phyloP scores from a whole-genome alignment of 2,329 filamentous ascomycete species.

The Sclerotinia subarctica region DNA sequence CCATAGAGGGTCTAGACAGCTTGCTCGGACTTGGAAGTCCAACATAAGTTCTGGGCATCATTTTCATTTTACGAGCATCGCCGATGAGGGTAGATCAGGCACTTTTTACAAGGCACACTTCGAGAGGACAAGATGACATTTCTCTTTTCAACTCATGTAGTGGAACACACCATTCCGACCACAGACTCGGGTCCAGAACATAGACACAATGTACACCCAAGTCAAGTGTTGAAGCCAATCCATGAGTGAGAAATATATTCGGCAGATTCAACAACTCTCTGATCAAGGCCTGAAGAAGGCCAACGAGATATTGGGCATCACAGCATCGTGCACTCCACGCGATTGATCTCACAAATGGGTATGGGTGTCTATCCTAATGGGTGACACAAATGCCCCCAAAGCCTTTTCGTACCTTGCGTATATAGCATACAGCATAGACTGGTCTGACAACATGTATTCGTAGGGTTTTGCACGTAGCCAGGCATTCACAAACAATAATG shows the following conservation, averaged over 20 bases:
- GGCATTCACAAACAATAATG: not conserved
- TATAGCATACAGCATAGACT: not conserved
- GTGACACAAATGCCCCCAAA: not conserved
- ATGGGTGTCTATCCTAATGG: not conserved
- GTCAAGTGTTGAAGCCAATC: constrained; percentile 6
- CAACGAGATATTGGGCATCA: constrained; percentile 18
- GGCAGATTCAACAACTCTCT: not conserved
- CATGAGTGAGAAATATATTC: not conserved
- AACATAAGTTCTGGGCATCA: not conserved
- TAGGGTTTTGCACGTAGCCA: constrained; percentile 13
- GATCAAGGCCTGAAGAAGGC: not conserved
- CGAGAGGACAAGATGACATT: constrained; percentile 18
- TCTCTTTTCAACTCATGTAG: constrained; percentile 2
- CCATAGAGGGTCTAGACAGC: not conserved
- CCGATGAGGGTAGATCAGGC: constrained; percentile 3
- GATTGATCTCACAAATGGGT: not conserved
- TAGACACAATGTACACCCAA: not conserved
- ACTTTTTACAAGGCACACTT: constrained; percentile 12
- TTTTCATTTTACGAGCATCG: not conserved
- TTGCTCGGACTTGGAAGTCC: not conserved
- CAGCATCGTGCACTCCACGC: constrained; percentile 1
- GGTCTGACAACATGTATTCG: constrained; percentile 17
- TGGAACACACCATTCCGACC: not conserved
- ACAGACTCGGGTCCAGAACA: constrained; percentile 15
- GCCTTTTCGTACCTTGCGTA: constrained; percentile 19